Base-by-base conservation (phyloP, 371 early-diverging fungal species). In the Actinomortierella ambigua region DNA sequence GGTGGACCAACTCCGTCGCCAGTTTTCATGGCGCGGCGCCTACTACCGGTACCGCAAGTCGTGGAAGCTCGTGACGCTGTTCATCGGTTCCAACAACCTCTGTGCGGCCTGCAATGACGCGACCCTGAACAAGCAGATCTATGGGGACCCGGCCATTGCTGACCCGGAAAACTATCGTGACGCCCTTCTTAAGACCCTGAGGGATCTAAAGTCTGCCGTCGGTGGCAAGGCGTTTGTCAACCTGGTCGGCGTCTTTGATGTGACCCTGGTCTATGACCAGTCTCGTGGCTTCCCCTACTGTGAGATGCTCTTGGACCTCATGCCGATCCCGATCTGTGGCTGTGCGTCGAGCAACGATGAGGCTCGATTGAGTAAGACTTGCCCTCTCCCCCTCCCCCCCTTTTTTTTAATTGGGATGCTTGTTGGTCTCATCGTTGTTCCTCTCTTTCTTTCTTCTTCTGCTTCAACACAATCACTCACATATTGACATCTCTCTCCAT, bases 11-110 rank as follows among this genome's bases (percentile, higher is more conserved):
- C 22, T 73, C 20, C 44, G 34, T 7, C 52, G 63, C 56, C 61
- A 62, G 18, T 73, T 73, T 34, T 39, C 67, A 1, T n/a, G 47
- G 18, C 57, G 27, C 23, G 75, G 75, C 42, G 24, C 46, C 6
- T 73, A 73, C 20, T 63, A 50, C 47, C 62, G 27, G 34, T 67
- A 73, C 48, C 66, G 60, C 29, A 67, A 76, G 7, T 87, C 87
- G 52, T 90, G 85, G 85, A 90, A 90, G 66, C 60, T 90, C 17
- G 53, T 85, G 0, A 84, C 83, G 0, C 53, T 90, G 9, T 88
- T 88, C 63, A 86, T 90, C 46, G 90, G 90, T 8, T 83, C 81
- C 46, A 90, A 90, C 61, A 88, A 90, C 60, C 76, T 86, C 28
- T 90, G 90, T 57, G 83, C 79, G 20, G 73, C 84, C 2, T 87